Base-by-base conservation (phyloP, 1,284 basidiomycete genomes). In the Mycosarcoma mackinlayi region DNA sequence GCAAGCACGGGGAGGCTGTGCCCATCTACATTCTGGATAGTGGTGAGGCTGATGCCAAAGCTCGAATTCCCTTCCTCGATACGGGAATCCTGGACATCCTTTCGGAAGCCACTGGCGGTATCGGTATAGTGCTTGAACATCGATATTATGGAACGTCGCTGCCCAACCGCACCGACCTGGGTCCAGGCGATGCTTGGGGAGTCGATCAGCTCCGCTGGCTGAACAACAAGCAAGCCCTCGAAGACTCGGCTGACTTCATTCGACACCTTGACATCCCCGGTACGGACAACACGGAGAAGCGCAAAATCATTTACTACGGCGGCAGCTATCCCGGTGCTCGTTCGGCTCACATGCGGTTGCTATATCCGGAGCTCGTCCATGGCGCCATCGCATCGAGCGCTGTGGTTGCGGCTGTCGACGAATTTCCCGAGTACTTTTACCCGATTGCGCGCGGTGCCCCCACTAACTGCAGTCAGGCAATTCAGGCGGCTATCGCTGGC, bases 241-340 rank as follows among this genome's bases (percentile, higher is more conserved):
- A 92, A n/a, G 95, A 98, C 84, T 92, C 91, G 44, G 93, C 93
- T 1, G 88, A 91, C 82, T 97, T 98, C 80, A 93, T 97, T 86
- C 85, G 87, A 7, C 87, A 90, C 59, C 88, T 96, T 78, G 86
- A 89, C 71, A 90, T 94, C 55, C 83, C 83, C 1, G 90, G 90
- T 0, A 87, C 94, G 24, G 85, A 88, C 4, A 88, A 90, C 59
- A 86, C 90, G 65, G 71, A 71, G 38, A 58, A 72, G 30, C 52
- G 73, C 31, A 75, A 66, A 46, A 95, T 94, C 91, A 92, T 98
- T 68, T 95, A 95, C 83, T 96, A 96, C 76, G 94, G 95, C 25
- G 73, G 78, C n/a, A 78, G 74, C 0, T 94, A 98, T 78, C 93
- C 94, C 6, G 95, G 95, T 47, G 94, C 93, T 5, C 89, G 94